These are phyloP conservation scores for Pythium utonaiense DNA, from an alignment of 352 stramenopile species.

Conservation along the genomic window DNA sequence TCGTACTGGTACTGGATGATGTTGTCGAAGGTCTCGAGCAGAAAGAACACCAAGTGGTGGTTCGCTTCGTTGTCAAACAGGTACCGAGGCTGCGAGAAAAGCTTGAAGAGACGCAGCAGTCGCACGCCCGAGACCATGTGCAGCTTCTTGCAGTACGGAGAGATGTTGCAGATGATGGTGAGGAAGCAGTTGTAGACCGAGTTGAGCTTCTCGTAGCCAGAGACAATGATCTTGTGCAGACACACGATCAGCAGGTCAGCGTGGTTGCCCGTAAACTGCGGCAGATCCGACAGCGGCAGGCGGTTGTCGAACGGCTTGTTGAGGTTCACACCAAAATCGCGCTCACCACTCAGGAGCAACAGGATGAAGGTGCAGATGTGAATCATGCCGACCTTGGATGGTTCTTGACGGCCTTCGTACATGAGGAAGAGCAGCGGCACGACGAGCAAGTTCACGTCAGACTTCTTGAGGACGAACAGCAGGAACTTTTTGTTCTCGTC, in stretches of 20 bases:
- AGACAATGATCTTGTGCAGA: slow-evolving; percentile 98
- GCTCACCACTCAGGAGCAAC: slow-evolving; percentile 95
- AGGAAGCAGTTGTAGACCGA: slow-evolving; percentile 98
- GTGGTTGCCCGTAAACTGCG: slow-evolving; percentile 94
- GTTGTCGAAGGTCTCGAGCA: slow-evolving; percentile 99
- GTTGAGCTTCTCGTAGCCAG: slow-evolving; percentile 94
- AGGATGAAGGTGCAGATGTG: slow-evolving; percentile 99
- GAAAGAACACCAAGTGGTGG: slow-evolving; percentile 93
- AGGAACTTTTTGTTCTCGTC: slow-evolving; percentile 97
- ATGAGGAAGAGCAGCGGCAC: slow-evolving; percentile 86
- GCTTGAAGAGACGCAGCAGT: slow-evolving; percentile 96
- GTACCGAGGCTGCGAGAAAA: slow-evolving; percentile 92
- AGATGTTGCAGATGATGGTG: slow-evolving; percentile 99
- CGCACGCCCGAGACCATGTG: slow-evolving; percentile 95
- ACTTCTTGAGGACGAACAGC: slow-evolving; percentile 91
- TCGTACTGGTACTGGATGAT: slow-evolving; percentile 99
- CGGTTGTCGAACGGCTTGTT: slow-evolving; percentile 96
- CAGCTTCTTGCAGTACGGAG: slow-evolving; percentile 96
- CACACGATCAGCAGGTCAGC: slow-evolving; percentile 96
- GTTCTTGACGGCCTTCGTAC: slow-evolving; percentile 94
- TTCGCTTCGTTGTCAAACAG: slow-evolving; percentile 96
- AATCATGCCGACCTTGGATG: slow-evolving; percentile 93
- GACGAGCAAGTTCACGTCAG: slow-evolving; percentile 91
- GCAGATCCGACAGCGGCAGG: slow-evolving; percentile 90
- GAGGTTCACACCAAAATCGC: slow-evolving; percentile 96